phyloP scores from a whole-genome alignment of 2,329 filamentous ascomycete genomes.

The Aspergillus melleus region DNA sequence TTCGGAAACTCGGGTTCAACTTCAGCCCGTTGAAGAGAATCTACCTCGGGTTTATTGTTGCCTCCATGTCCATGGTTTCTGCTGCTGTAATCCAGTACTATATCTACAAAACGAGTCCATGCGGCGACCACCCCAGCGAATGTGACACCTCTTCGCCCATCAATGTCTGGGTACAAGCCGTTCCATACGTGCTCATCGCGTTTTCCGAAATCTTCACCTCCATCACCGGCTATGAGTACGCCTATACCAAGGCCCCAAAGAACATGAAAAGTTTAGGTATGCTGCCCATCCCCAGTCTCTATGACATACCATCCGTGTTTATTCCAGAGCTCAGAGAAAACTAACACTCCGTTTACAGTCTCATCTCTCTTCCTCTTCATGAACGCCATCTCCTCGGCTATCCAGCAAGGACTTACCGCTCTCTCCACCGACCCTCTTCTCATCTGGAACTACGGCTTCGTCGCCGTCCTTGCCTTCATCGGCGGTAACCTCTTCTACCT shows the following conservation, averaged over 20 bases:
- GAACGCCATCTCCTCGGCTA: slow-evolving; percentile 65
- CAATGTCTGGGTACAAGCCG: slow-evolving; percentile 60
- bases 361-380: slow-evolving; percentile 67
- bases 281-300: slow-evolving; percentile 39
- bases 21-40: slow-evolving; percentile 59
- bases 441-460: slow-evolving; percentile 70
- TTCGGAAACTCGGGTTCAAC: slow-evolving; percentile 47
- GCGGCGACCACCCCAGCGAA: slow-evolving; percentile 54
- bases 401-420: slow-evolving; percentile 66
- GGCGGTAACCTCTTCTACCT: slow-evolving; percentile 69
- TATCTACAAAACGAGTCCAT: slow-evolving; percentile 62
- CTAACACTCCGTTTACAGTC: slow-evolving; percentile 41
- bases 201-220: slow-evolving; percentile 59
- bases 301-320: slow-evolving; percentile 53
- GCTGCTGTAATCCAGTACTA: slow-evolving; percentile 51
- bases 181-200: slow-evolving; percentile 53
- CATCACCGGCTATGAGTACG: slow-evolving; percentile 68
- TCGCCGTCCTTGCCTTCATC: slow-evolving; percentile 62
- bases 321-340: slow-evolving; percentile 44
- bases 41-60: slow-evolving; percentile 50
- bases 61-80: slow-evolving; percentile 50
- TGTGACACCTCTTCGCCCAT: slow-evolving; percentile 56
- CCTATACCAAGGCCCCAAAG: slow-evolving; percentile 72
- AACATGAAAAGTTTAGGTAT: slow-evolving; percentile 72
- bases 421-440: slow-evolving; percentile 65